Conservation (phyloP, 2,329 filamentous ascomycete species). For the Penicillium expansum region DNA sequence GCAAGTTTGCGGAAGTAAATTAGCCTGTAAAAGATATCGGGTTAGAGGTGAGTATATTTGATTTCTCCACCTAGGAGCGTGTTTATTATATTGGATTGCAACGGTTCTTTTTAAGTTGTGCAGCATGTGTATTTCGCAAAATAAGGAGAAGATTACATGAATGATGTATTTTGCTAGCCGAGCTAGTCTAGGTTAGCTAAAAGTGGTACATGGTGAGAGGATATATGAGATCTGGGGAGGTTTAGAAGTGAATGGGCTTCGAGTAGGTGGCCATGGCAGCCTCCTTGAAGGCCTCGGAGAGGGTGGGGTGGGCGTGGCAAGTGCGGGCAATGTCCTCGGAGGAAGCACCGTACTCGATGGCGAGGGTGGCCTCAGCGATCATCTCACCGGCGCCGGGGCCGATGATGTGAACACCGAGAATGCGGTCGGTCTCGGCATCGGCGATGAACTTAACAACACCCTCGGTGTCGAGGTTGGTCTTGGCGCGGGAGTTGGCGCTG, state of each 20-base stretch:
- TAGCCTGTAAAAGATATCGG: no score
- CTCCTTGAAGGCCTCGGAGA: conserved; percentile 99
- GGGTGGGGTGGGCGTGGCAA: conserved; percentile 92
- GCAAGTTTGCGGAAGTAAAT: neutral
- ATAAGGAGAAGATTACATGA: conserved; percentile 33
- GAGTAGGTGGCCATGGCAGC: conserved; percentile 96
- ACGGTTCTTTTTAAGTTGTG: neutral
- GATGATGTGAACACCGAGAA: conserved; percentile 94
- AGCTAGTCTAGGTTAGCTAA: conserved; percentile 34
- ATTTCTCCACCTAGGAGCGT: neutral
- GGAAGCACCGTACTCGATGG: conserved; percentile 92
- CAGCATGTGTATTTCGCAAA: conserved; percentile 11
- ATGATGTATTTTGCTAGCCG: conserved; percentile 37
- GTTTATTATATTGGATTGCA: neutral
- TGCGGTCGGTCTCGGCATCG: conserved; percentile 92
- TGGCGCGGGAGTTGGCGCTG: conserved; percentile 95
- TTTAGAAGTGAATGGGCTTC: conserved; percentile 92
- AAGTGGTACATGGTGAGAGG: conserved; percentile 26
- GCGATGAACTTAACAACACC: conserved; percentile 96
- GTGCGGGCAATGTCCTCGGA: conserved; percentile 93
- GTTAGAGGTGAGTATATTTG: no score
- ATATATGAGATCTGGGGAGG: conserved; percentile 22
- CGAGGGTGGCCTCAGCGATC: conserved; percentile 96
- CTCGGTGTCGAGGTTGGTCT: conserved; percentile 96
- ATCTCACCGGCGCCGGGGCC: conserved; percentile 96